phyloP scores from a whole-genome alignment of 129 eudicot species.

The Flaveria ramosissima region DNA sequence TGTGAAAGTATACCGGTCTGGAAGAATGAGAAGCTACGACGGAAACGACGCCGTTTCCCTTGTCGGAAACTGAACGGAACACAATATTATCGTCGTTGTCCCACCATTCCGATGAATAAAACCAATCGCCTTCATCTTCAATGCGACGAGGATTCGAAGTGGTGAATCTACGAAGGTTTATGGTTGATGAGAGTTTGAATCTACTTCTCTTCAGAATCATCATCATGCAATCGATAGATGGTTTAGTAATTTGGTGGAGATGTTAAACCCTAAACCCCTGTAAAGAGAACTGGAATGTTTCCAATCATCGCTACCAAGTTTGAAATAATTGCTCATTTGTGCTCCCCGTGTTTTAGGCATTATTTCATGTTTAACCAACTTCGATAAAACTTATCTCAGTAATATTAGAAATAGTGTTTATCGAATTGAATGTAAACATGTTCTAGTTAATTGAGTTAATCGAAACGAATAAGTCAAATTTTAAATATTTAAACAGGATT shows the following conservation, averaged over 20 bases:
- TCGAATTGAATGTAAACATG: no score
- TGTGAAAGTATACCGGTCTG: slow-evolving; percentile 50
- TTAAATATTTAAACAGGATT: no score
- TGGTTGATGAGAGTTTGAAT: slow-evolving; percentile 24
- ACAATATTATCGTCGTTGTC: slow-evolving; percentile 45
- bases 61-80: slow-evolving; percentile 59
- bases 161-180: slow-evolving; percentile 37
- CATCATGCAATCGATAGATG: neutral
- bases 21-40: slow-evolving; percentile 85
- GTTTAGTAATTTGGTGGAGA: neutral
- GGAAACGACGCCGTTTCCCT: slow-evolving; percentile 86
- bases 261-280: slow-evolving; percentile 32
- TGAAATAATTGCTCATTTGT: neutral
- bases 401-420: no score
- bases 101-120: slow-evolving; percentile 95
- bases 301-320: neutral
- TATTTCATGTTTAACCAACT: no score
- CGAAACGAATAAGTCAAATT: no score
- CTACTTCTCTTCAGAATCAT: slow-evolving; percentile 30
- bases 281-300: neutral
- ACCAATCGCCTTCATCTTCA: slow-evolving; percentile 89
- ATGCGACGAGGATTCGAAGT: slow-evolving; percentile 43
- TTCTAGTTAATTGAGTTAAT: no score
- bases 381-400: no score
- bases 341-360: no score